A percentile compares a stretch with the other conserved stretches of the same genome.
Evolutionary conservation across 495 filamentous ascomycete species (phyloP).

Genomic region (Penicillium ochrochloron): DNA sequence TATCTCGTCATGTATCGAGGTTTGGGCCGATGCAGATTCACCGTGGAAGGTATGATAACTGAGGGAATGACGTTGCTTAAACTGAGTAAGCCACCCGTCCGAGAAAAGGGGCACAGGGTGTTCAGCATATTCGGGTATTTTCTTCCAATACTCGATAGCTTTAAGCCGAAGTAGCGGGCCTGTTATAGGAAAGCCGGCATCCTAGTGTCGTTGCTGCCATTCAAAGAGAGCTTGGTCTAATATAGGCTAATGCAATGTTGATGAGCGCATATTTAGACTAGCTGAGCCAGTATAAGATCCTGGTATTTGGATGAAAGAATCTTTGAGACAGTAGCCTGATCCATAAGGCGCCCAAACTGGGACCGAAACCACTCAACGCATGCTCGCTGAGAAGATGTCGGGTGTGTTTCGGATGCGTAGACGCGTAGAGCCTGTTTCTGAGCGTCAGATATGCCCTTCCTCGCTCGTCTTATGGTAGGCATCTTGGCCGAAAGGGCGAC

Average conservation of each 20-base stretch:
- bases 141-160: slow-evolving; percentile 15
- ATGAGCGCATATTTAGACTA: slow-evolving; percentile 9
- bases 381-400: slow-evolving; percentile 1
- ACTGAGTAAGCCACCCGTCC: slow-evolving; percentile 19
- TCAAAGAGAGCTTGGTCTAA: slow-evolving; percentile 16
- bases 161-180: slow-evolving; percentile 15
- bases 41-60: slow-evolving; percentile 18
- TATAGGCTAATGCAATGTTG: slow-evolving; percentile 15
- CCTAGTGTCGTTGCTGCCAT: slow-evolving; percentile 9
- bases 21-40: slow-evolving; percentile 17
- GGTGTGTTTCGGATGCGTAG: slow-evolving; percentile 13
- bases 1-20: slow-evolving; percentile 15
- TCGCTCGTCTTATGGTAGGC: no score
- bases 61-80: slow-evolving; percentile 16
- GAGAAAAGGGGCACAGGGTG: slow-evolving; percentile 14
- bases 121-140: slow-evolving; percentile 18
- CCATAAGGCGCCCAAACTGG: slow-evolving; percentile 12
- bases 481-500: no score
- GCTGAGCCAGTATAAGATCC: slow-evolving; percentile 16
- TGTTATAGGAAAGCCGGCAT: slow-evolving; percentile 13
- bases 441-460: no score
- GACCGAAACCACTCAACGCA: slow-evolving; percentile 19
- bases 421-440: no score
- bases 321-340: slow-evolving; percentile 10
- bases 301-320: slow-evolving; percentile 19